Evolutionary conservation across 805 yeast genomes (phyloP), one percentile per base, ranked within the genome.

Genomic region (Kluyveromyces nonfermentans): DNA sequence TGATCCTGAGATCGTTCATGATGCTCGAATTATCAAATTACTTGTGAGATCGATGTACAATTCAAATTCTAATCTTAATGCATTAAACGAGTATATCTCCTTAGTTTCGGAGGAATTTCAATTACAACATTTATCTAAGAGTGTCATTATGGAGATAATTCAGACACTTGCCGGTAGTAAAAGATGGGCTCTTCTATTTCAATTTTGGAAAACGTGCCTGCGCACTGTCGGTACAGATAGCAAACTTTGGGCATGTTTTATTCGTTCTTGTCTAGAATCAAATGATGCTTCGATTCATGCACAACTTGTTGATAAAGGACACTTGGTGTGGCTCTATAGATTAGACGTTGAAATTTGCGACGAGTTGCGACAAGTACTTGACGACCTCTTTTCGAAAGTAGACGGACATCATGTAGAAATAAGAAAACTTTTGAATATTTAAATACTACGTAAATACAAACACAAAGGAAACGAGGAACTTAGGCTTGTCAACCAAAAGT

Each of bases 231-330:
- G 49, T 2, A 48, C 43, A n/a, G 62, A 56, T 38, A 39, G 38
- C 14, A 50, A 60, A 17, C 60, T 62, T 3, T 61, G 65, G 65
- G 33, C 40, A 6, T 41, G 49, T 9, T 54, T 56, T 15, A 32
- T 61, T 18, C 33, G 47, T 17, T 33, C 50, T 12, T 31, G 58
- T 3, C 49, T 50, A 3, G 45, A 51, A 6, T 49, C 55, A 2
- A 42, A 46, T 15, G 53, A 59, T 41, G 4, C 17, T 12, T 35
- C 32, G n/a, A 16, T 54, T 20, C 46, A 53, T 44, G 37, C 44
- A 19, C 42, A 47, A 35, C 22, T 53, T 16, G 35, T 59, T 3
- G 40, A 46, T 14, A 52, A 56, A 15, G 60, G 60, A 7, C 52
- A 54, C 37, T 38, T 61, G 17, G 41, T 60, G 14, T 54, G 60